Percentiles rank a stretch among this genome's conserved stretches.
Conservation (phyloP, 768 basidiomycete genomes). For the Leccinum fibrillosum region DNA sequence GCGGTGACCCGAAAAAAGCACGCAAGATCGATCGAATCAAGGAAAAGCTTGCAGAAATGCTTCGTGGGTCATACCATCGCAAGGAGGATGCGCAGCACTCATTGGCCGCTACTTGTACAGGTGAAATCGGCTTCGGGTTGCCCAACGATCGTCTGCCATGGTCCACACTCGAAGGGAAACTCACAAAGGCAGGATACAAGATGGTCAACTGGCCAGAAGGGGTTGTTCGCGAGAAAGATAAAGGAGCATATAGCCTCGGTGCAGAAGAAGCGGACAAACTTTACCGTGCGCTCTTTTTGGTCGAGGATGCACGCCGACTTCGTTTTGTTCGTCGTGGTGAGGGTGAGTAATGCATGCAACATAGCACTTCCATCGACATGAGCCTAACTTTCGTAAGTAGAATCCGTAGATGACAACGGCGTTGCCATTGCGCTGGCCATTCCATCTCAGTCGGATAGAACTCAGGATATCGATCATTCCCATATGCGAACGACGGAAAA, state of each 20-base stretch:
- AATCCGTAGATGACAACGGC: no score
- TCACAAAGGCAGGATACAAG: not conserved
- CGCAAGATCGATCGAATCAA: slow-evolving; percentile 8
- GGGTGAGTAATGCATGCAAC: not conserved
- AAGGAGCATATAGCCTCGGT: not conserved
- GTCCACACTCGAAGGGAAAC: not conserved
- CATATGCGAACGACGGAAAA: no score
- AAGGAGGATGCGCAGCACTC: not conserved
- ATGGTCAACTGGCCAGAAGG: not conserved
- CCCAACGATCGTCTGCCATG: not conserved
- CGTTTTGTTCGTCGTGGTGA: not conserved
- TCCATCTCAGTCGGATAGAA: no score
- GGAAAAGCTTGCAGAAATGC: slow-evolving; percentile 1
- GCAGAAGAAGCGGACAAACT: not conserved
- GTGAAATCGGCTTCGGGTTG: not conserved
- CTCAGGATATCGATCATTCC: no score
- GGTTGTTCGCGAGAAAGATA: not conserved
- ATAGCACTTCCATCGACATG: no score
- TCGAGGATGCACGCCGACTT: not conserved
- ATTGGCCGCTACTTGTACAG: not conserved
- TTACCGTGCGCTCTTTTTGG: not conserved
- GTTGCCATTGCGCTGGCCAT: no score
- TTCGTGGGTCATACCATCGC: slow-evolving; percentile 1
- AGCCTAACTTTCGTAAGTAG: no score
- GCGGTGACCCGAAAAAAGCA: not conserved